phyloP scores from a whole-genome alignment of 1,284 basidiomycete genomes.

The Cystobasidiaceae sp. region DNA sequence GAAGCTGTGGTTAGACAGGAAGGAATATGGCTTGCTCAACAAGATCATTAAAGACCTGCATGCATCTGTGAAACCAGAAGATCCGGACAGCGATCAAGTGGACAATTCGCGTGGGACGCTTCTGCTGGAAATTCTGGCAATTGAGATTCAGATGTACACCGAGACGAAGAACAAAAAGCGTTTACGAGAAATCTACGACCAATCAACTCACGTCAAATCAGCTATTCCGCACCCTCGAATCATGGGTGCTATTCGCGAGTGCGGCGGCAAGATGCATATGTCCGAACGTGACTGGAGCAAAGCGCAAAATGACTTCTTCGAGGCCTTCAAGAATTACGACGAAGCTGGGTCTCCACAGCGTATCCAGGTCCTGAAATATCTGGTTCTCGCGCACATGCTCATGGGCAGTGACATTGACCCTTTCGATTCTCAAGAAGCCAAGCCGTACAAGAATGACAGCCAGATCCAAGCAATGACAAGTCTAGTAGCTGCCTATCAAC shows the following conservation, averaged over 20 bases:
- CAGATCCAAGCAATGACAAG: constrained; percentile 98
- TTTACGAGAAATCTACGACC: constrained; percentile 96
- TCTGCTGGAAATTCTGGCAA: constrained; percentile 93
- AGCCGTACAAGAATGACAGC: constrained; percentile 95
- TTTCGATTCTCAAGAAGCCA: constrained; percentile 98
- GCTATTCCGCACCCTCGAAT: constrained; percentile 98
- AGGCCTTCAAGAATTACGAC: constrained; percentile 97
- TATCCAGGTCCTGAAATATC: constrained; percentile 96
- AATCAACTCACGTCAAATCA: constrained; percentile 83
- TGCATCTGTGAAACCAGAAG: constrained; percentile 49
- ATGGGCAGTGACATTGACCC: constrained; percentile 98
- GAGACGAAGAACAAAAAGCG: constrained; percentile 93
- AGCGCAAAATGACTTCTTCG: constrained; percentile 96
- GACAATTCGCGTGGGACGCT: constrained; percentile 87
- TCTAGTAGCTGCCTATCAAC: constrained; percentile 91
- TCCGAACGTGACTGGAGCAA: constrained; percentile 93
- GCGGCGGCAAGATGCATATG: constrained; percentile 99
- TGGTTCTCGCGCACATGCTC: constrained; percentile 96
- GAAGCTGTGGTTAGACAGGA: constrained; percentile 92
- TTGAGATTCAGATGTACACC: constrained; percentile 99
- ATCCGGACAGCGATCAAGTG: constrained; percentile 50
- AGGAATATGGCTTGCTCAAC: constrained; percentile 78
- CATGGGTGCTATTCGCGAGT: constrained; percentile 98
- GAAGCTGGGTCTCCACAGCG: constrained; percentile 94
- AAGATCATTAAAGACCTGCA: constrained; percentile 55